Evolutionary conservation across 140 eudicot genomes (phyloP).

Genomic region (Oenanthe javanica): DNA sequence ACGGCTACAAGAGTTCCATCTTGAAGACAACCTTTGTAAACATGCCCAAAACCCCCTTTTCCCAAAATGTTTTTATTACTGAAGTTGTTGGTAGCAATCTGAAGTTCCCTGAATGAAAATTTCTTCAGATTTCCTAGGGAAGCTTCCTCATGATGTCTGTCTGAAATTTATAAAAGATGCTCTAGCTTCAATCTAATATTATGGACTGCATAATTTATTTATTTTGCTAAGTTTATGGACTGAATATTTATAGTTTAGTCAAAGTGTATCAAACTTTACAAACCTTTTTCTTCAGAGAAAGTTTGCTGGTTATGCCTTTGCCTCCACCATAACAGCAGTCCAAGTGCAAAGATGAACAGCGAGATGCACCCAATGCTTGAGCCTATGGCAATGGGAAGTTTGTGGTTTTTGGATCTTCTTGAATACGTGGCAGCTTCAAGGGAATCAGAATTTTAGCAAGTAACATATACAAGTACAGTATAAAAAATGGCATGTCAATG

Average conservation of each 20-base stretch:
- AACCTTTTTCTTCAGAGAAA: conserved; percentile 61
- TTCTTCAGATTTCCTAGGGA: conserved; percentile 68
- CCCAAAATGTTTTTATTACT: conserved; percentile 74
- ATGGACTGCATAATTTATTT: background rate
- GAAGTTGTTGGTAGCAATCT: conserved; percentile 75
- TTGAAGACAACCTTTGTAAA: conserved; percentile 69
- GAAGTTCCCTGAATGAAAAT: conserved; percentile 73
- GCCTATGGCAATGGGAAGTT: conserved; percentile 49
- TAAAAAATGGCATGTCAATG: background rate
- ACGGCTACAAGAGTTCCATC: conserved; percentile 84
- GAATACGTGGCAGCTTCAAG: conserved; percentile 30
- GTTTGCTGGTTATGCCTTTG: conserved; percentile 31
- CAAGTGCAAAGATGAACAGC: conserved; percentile 35
- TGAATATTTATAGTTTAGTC: background rate
- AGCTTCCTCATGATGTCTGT: conserved; percentile 56
- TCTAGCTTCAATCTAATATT: background rate
- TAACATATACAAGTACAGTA: conserved; percentile 6
- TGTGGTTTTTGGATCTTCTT: conserved; percentile 39
- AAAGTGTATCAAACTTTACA: conserved; percentile 10
- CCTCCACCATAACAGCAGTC: conserved; percentile 50
- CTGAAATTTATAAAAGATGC: conserved; percentile 25
- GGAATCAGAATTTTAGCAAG: background rate
- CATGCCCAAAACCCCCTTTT: conserved; percentile 88
- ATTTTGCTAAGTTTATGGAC: background rate
- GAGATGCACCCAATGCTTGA: conserved; percentile 47